Evolutionary conservation across 75 land plant genomes (phyloP), one percentile per base, ranked within the genome.

Genomic region (Ceratopteris richardii): DNA sequence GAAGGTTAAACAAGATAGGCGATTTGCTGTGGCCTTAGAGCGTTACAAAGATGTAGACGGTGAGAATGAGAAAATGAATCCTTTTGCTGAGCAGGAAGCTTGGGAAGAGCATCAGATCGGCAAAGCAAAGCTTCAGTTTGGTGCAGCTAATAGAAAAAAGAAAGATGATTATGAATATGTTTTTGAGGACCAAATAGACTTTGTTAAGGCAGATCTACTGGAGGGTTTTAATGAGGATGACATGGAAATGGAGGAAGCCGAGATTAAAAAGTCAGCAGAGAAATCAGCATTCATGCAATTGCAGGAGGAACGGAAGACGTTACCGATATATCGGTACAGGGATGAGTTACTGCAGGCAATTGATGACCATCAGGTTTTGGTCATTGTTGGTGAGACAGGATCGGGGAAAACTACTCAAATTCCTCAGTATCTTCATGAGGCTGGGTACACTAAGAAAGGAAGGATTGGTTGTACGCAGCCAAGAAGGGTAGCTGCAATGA

Each of bases 391-490:
- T 57, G 99, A 90, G 65, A 90, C 99, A 14, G 99, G 99, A n/a
- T 95, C 97, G 20, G 99, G 99, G 21, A 95, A 95, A 60, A 90
- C 99, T 0, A 95, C 99, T 12, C 99, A 95, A 65, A 95, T 95
- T 46, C 98, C 97, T 3, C 97, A 95, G 51, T 95, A 87, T 67
- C 84, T 95, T 54, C 99, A 90, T 73, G 99, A 95, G 67, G 92
- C 99, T 53, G 99, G 99, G 7, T 95, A 90, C 60, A 95, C 93
- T 27, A 82, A 90, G 54, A 70, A 65, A 25, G 99, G 97, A 41
- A 90, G 87, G 96, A 74, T 95, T 68, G 97, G 92, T 24, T 95
- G 99, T 75, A 95, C 99, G 14, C 99, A 95, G 63, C 99, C 99
- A 31, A 80, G 99, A 1, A 70, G 99, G 33, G 99, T 95, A 52